A percentile compares a stretch with the other conserved stretches of the same genome.
Conservation (phyloP, 257 asterid species). For the Solanum phureja region DNA sequence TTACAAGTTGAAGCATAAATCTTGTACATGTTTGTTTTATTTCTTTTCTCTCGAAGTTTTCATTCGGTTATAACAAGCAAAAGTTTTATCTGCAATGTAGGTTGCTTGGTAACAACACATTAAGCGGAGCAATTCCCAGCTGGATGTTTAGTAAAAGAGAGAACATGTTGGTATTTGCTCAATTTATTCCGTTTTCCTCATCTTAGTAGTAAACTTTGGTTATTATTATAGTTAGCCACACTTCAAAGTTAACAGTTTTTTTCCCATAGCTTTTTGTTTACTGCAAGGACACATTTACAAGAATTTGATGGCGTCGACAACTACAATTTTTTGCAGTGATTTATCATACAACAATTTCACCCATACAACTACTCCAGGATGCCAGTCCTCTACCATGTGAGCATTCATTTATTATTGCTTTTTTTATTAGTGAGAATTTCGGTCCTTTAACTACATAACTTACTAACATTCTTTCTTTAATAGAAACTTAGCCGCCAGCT, state of each 20-base stretch:
- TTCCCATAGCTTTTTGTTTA: not conserved
- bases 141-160: constrained; percentile 13
- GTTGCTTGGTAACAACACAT: constrained; percentile 57
- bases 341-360: constrained; percentile 78
- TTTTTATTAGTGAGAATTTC: not conserved
- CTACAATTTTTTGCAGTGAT: constrained; percentile 47
- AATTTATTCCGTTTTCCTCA: not conserved
- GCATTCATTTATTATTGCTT: constrained; percentile 5
- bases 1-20: not conserved
- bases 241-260: not conserved
- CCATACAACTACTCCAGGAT: constrained; percentile 15
- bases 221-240: not conserved
- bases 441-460: not conserved
- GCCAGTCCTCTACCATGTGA: constrained; percentile 43
- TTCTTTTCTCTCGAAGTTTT: not conserved
- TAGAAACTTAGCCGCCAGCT: constrained; percentile 79
- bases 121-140: constrained; percentile 54
- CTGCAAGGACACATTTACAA: not conserved
- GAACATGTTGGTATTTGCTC: constrained; percentile 35
- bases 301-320: not conserved
- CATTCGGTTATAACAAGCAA: not conserved
- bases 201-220: not conserved
- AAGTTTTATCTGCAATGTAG: constrained; percentile 21
- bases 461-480: not conserved
- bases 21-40: not conserved